Evolutionary conservation across 441 rosid species (phyloP).

Genomic region (Dalechampia spathulata): DNA sequence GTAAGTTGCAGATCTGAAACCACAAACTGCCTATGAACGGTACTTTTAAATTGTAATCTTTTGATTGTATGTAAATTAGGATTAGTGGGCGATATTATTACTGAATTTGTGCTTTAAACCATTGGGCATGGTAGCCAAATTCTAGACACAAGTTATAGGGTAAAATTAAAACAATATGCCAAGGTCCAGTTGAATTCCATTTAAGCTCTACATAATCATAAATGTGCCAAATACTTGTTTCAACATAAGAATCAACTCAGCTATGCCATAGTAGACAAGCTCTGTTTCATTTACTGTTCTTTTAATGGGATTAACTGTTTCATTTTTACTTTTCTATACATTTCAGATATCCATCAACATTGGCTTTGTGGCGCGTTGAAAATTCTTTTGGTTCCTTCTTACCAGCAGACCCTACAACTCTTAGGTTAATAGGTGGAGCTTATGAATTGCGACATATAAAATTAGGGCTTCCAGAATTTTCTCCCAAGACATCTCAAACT

Average conservation of each 20-base stretch:
- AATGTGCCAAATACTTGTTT: too few relatives aligned
- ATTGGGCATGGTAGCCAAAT: too few relatives aligned
- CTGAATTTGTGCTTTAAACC: too few relatives aligned
- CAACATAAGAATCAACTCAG: too few relatives aligned
- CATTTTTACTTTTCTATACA: constrained; percentile 10
- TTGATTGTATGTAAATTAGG: too few relatives aligned
- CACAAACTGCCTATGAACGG: neutral
- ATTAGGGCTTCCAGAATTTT: constrained; percentile 46
- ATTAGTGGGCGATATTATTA: too few relatives aligned
- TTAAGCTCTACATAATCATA: too few relatives aligned
- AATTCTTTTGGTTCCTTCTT: constrained; percentile 85
- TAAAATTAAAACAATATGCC: too few relatives aligned
- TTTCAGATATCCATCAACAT: constrained; percentile 52
- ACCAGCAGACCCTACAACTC: constrained; percentile 61
- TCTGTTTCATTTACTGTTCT: neutral
- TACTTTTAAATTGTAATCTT: too few relatives aligned
- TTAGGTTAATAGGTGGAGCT: constrained; percentile 48
- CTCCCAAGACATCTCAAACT: constrained; percentile 29
- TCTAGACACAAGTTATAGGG: too few relatives aligned
- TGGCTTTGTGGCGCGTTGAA: constrained; percentile 92
- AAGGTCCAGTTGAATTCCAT: too few relatives aligned
- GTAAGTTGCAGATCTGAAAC: constrained; percentile 35
- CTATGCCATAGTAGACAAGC: neutral
- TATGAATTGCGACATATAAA: constrained; percentile 72
- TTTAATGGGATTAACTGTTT: neutral